phyloP scores from a whole-genome alignment of 106 monocot genomes.

The Allium cepa region DNA sequence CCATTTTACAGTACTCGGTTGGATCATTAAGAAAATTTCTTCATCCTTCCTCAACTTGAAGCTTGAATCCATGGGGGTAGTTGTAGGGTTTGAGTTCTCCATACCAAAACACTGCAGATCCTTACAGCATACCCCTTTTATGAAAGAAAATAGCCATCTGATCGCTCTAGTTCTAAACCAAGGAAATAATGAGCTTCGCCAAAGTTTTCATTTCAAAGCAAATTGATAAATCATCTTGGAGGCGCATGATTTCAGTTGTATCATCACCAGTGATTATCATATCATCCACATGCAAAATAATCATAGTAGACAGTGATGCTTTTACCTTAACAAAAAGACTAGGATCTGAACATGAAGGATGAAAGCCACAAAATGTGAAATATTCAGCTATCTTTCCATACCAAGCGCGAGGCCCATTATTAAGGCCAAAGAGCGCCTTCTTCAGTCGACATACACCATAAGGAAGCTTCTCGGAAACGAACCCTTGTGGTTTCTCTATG shows the following conservation, averaged over 20 bases:
- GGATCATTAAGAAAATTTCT: no score
- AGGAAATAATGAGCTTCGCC: background rate
- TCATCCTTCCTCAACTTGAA: no score
- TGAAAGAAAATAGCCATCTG: background rate
- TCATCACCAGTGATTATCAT: background rate
- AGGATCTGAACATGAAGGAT: no score
- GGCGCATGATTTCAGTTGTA: background rate
- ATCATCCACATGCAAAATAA: background rate
- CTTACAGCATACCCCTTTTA: no score
- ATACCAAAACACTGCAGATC: no score
- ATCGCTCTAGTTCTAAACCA: background rate
- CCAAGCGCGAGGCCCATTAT: slow-evolving; percentile 6
- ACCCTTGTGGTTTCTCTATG: slow-evolving; percentile 11
- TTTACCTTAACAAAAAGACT: no score
- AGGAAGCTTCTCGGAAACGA: background rate
- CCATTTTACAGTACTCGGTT: no score
- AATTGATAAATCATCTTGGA: background rate
- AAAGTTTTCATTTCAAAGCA: slow-evolving; percentile 10
- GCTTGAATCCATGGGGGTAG: no score
- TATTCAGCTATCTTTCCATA: slow-evolving; percentile 4
- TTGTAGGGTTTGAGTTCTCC: no score
- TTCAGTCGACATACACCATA: background rate
- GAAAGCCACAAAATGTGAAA: no score
- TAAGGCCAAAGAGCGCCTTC: slow-evolving; percentile 2
- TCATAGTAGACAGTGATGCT: no score